Evolutionary conservation across 2,329 filamentous ascomycete genomes (phyloP).

Genomic region (Aspergillus sergii): DNA sequence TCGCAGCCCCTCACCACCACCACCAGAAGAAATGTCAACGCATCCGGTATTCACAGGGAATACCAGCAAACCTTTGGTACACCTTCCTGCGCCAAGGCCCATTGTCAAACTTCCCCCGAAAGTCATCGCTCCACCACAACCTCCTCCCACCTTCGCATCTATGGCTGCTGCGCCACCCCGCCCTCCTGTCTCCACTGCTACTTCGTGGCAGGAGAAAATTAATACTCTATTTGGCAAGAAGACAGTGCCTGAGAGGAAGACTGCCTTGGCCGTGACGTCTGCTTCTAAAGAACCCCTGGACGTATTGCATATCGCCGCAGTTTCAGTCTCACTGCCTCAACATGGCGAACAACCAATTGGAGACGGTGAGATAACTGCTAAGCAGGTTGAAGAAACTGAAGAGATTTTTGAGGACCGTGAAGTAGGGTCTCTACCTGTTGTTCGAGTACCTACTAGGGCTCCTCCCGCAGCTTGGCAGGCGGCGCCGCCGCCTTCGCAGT

Average conservation of each 20-base stretch:
- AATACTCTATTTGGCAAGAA: slow-evolving; percentile 75
- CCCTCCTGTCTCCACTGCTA: slow-evolving; percentile 49
- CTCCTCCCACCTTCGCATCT: slow-evolving; percentile 50
- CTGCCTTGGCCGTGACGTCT: slow-evolving; percentile 63
- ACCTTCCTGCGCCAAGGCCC: slow-evolving; percentile 64
- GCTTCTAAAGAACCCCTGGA: slow-evolving; percentile 69
- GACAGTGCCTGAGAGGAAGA: slow-evolving; percentile 51
- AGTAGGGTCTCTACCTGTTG: slow-evolving; percentile 73
- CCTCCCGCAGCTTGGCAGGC: slow-evolving; percentile 67
- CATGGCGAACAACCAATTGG: slow-evolving; percentile 42
- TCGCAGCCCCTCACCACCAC: slow-evolving; percentile 54
- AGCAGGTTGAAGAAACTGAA: slow-evolving; percentile 75
- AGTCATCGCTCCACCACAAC: slow-evolving; percentile 44
- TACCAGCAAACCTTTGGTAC: slow-evolving; percentile 55
- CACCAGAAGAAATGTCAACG: slow-evolving; percentile 58
- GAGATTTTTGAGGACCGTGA: slow-evolving; percentile 81
- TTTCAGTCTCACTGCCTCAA: slow-evolving; percentile 71
- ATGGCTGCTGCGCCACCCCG: slow-evolving; percentile 44
- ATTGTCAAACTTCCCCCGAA: slow-evolving; percentile 79
- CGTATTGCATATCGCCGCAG: slow-evolving; percentile 54
- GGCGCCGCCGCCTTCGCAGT: slow-evolving; percentile 43
- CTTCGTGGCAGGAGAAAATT: slow-evolving; percentile 78
- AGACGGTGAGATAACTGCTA: slow-evolving; percentile 57
- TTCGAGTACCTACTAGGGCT: slow-evolving; percentile 66
- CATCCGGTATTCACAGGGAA: slow-evolving; percentile 60